A percentile compares a stretch with the other conserved stretches of the same genome.
Conservation (phyloP, 768 basidiomycete genomes). For the Macrolepiota albuminosa region DNA sequence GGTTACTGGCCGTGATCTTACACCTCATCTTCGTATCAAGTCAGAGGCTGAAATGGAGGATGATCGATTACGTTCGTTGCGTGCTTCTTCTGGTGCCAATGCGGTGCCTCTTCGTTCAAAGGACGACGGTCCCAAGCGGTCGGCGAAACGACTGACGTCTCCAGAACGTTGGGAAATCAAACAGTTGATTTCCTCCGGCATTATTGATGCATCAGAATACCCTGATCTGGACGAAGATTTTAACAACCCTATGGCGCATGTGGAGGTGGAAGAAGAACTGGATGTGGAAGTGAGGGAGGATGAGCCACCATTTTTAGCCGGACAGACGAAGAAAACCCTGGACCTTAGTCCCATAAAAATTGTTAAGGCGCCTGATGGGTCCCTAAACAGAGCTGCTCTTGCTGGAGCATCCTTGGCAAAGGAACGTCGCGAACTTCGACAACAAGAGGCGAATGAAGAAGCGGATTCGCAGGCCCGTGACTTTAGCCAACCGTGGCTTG, state of each 20-base stretch:
- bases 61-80: slow-evolving; percentile 58
- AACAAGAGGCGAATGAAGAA: slow-evolving; percentile 91
- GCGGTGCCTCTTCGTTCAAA: slow-evolving; percentile 69
- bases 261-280: slow-evolving; percentile 92
- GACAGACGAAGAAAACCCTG: slow-evolving; percentile 93
- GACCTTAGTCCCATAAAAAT: slow-evolving; percentile 97
- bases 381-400: slow-evolving; percentile 91
- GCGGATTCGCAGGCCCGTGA: slow-evolving; percentile 94
- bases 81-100: slow-evolving; percentile 78
- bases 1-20: slow-evolving; percentile 80
- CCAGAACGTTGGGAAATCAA: slow-evolving; percentile 99
- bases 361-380: slow-evolving; percentile 97
- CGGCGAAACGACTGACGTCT: slow-evolving; percentile 87
- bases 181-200: slow-evolving; percentile 95
- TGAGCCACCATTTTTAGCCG: slow-evolving; percentile 92
- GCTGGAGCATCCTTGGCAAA: slow-evolving; percentile 92
- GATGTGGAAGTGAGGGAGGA: slow-evolving; percentile 98
- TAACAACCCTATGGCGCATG: slow-evolving; percentile 66
- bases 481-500: slow-evolving; percentile 95
- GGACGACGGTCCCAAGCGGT: slow-evolving; percentile 55
- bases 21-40: slow-evolving; percentile 91
- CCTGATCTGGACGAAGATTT: slow-evolving; percentile 90
- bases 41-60: slow-evolving; percentile 92
- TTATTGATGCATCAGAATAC: slow-evolving; percentile 87
- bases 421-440: slow-evolving; percentile 89